Evolutionary conservation across 2,329 filamentous ascomycete genomes (phyloP).

Genomic region (Colletotrichum caudatum): DNA sequence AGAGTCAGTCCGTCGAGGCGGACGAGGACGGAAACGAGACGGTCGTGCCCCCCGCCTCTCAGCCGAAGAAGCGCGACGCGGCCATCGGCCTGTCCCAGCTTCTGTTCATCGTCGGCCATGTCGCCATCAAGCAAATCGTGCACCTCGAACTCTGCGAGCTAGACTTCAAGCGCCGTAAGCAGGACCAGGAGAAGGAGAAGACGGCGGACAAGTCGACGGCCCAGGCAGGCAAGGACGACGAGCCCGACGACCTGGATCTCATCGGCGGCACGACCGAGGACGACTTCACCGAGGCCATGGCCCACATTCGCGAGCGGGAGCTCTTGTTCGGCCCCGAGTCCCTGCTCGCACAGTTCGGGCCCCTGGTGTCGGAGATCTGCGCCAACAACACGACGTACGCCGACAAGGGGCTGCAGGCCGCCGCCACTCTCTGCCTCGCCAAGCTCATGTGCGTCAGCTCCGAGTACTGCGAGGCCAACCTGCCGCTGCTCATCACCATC

Average conservation of each 20-base stretch:
- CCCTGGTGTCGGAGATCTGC: conserved; percentile 92
- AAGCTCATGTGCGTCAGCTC: conserved; percentile 99
- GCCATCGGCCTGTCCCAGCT: conserved; percentile 87
- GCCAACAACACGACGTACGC: conserved; percentile 93
- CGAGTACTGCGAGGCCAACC: conserved; percentile 94
- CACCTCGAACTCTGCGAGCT: conserved; percentile 97
- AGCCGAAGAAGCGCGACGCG: conserved; percentile 71
- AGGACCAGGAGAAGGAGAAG: conserved; percentile 81
- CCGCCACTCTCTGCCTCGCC: conserved; percentile 92
- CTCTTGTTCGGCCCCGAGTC: conserved; percentile 85
- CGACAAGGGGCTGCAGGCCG: conserved; percentile 89
- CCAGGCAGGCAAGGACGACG: conserved; percentile 56
- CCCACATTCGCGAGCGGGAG: conserved; percentile 85
- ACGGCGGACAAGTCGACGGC: conserved; percentile 53
- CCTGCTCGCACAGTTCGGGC: conserved; percentile 89
- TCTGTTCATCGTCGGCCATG: conserved; percentile 93
- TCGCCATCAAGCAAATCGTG: conserved; percentile 98
- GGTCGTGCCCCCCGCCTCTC: conserved; percentile 48
- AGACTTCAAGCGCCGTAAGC: conserved; percentile 97
- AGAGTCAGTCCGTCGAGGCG: conserved; percentile 38
- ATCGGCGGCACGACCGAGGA: conserved; percentile 97
- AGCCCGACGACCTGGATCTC: conserved; percentile 91
- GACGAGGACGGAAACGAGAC: conserved; percentile 46
- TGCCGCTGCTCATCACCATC: conserved; percentile 95
- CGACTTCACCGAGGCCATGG: conserved; percentile 89